Evolutionary conservation across 108 stramenopile genomes (phyloP).

Genomic region (Cyclotella distinguenda): DNA sequence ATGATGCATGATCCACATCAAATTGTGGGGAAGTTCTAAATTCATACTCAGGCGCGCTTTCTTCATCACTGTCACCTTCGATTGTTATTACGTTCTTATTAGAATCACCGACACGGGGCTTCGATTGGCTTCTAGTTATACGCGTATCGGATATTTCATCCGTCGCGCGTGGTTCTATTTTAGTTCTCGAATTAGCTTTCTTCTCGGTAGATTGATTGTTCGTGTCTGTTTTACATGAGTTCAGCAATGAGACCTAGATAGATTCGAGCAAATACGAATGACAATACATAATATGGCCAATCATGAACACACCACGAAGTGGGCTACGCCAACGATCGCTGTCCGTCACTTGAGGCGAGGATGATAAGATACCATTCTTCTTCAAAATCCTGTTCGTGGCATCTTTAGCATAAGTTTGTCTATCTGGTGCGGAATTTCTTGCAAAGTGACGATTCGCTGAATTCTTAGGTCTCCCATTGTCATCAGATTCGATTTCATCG

Average conservation of each 20-base stretch:
- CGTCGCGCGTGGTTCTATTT: background rate
- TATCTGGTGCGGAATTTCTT: too few species aligned
- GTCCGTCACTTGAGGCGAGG: background rate
- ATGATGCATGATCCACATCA: background rate
- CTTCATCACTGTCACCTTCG: constrained; percentile 6
- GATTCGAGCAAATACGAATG: too few species aligned
- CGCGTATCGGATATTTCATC: background rate
- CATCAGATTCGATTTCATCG: too few species aligned
- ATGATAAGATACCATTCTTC: background rate
- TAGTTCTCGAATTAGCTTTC: background rate
- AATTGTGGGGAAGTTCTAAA: background rate
- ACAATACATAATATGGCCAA: too few species aligned
- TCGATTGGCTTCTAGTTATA: background rate
- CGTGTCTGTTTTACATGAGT: too few species aligned
- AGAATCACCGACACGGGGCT: constrained; percentile 1
- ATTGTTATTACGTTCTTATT: constrained; percentile 17
- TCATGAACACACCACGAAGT: too few species aligned
- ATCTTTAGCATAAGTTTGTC: background rate
- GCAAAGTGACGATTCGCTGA: too few species aligned
- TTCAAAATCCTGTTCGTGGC: background rate
- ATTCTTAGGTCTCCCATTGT: too few species aligned
- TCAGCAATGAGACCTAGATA: too few species aligned
- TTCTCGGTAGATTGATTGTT: too few species aligned
- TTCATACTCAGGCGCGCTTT: background rate
- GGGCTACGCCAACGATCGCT: too few species aligned